Percentiles rank a stretch among this genome's conserved stretches.
Conservation (phyloP, 2,329 filamentous ascomycete species). For the Diplodia intermedia region DNA sequence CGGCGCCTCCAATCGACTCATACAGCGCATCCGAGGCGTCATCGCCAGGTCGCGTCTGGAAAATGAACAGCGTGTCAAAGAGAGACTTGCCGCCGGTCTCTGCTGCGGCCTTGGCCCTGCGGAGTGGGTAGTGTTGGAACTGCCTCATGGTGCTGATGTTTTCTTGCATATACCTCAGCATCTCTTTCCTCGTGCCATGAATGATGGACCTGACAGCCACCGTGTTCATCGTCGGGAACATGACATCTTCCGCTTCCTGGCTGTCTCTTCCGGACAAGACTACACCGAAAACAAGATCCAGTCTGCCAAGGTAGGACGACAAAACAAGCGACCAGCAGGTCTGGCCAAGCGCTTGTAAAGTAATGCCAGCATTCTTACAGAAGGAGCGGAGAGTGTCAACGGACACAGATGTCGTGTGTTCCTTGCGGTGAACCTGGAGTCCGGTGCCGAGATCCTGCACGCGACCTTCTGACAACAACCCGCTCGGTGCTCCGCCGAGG, state of each 20-base stretch:
- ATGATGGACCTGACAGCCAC: conserved; percentile 75
- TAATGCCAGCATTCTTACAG: conserved; percentile 72
- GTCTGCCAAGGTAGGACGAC: conserved; percentile 64
- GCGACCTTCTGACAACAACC: background rate
- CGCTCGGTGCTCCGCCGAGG: conserved; percentile 58
- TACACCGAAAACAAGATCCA: conserved; percentile 83
- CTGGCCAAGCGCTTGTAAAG: conserved; percentile 77
- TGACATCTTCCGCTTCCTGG: conserved; percentile 68
- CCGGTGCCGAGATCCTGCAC: conserved; percentile 33
- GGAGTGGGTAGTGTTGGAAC: conserved; percentile 78
- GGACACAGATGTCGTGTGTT: conserved; percentile 55
- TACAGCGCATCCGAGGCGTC: conserved; percentile 55
- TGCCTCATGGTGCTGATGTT: conserved; percentile 70
- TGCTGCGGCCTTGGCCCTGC: conserved; percentile 67
- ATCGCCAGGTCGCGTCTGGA: conserved; percentile 60
- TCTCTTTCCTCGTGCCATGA: conserved; percentile 68
- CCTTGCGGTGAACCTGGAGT: conserved; percentile 50
- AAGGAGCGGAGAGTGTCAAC: conserved; percentile 59
- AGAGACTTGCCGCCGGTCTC: conserved; percentile 54
- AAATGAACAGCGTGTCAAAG: conserved; percentile 72
- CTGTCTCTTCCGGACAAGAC: conserved; percentile 85
- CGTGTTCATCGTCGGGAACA: conserved; percentile 95
- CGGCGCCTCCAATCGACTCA: conserved; percentile 66
- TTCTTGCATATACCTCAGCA: conserved; percentile 77
- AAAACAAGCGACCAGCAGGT: conserved; percentile 77